phyloP scores from a whole-genome alignment of 805 yeast species.

The Wickerhamomyces bovis region DNA sequence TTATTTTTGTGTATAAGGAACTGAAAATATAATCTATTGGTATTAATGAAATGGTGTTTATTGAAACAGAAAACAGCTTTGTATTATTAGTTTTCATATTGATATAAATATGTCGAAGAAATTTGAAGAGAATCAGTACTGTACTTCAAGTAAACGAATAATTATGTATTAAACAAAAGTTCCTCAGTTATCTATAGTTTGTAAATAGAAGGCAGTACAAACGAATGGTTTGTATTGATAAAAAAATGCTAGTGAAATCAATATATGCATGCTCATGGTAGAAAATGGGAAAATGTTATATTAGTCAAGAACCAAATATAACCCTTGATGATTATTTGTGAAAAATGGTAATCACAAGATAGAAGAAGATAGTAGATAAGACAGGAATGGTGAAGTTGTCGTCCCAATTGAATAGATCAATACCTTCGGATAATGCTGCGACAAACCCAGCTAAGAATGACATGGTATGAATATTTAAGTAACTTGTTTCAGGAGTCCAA shows the following conservation, averaged over 20 bases:
- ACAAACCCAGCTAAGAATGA: slow-evolving; percentile 68
- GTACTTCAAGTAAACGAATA: too few species aligned
- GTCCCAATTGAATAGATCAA: slow-evolving; percentile 71
- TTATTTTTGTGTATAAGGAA: slow-evolving; percentile 4
- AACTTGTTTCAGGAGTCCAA: slow-evolving; percentile 61
- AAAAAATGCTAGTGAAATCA: neutral
- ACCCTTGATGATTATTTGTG: slow-evolving; percentile 3
- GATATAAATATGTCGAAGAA: too few species aligned
- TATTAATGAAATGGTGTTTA: neutral
- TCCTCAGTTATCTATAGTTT: neutral
- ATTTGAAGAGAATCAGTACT: too few species aligned
- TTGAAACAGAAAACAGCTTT: neutral
- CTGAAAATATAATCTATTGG: neutral
- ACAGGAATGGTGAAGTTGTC: slow-evolving; percentile 95
- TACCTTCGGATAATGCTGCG: slow-evolving; percentile 83
- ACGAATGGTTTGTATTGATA: neutral
- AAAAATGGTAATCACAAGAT: slow-evolving; percentile 36
- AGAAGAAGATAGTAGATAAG: slow-evolving; percentile 63
- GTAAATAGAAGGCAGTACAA: neutral
- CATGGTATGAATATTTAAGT: slow-evolving; percentile 43
- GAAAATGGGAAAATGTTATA: too few species aligned
- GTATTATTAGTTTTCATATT: neutral
- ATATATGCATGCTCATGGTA: neutral
- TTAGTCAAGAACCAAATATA: neutral
- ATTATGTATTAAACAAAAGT: neutral